Evolutionary conservation across 2,329 filamentous ascomycete species (phyloP), one percentile per base, ranked within the genome.

Genomic region (Capronia epimyces): DNA sequence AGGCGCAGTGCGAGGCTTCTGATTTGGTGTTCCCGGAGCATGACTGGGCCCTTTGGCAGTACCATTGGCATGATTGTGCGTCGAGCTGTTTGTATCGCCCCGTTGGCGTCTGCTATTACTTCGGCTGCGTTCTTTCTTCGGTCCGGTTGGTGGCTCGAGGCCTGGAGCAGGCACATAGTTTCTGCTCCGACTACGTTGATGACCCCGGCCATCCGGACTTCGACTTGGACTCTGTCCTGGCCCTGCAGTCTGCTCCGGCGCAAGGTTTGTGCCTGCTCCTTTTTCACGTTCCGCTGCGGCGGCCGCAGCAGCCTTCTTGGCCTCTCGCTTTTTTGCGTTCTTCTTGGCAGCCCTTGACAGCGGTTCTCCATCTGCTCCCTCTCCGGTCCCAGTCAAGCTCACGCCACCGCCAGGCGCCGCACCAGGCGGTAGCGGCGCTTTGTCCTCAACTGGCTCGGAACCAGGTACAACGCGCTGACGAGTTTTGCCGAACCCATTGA

Each of bases 281-380:
- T 56, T 41, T 39, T 73, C 71, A 60, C 82, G 83, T 43, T 80
- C 81, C 15, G 88, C 87, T 4, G 76, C 79, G 41, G 93, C 89
- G 66, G 90, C 29, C 5, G 25, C 25, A 27, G 25, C 93, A 45
- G 81, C 80, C 73, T 96, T 97, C 78, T 94, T 96, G 60, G 87
- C 87, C 61, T 87, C 84, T 40, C 93, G 82, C 80, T 97, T 97
- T 81, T 97, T 97, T 81, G 97, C 97, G 73, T 96, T 96, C 79
- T 96, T 96, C 62, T 88, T 75, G 10, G 87, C 89, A 47, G 86
- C 82, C 73, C 93, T 94, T 56, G 87, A 90, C 55, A 93, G 68
- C 61, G 79, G 83, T 54, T 89, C 86, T 39, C 67, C 78, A 37
- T 83, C 73, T 70, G 84, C 69, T 57, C 73, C 78, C 29, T 79